These are phyloP conservation scores for Psilocybe mexicana DNA, from an alignment of 1,284 basidiomycete species.

Conservation along the genomic window DNA sequence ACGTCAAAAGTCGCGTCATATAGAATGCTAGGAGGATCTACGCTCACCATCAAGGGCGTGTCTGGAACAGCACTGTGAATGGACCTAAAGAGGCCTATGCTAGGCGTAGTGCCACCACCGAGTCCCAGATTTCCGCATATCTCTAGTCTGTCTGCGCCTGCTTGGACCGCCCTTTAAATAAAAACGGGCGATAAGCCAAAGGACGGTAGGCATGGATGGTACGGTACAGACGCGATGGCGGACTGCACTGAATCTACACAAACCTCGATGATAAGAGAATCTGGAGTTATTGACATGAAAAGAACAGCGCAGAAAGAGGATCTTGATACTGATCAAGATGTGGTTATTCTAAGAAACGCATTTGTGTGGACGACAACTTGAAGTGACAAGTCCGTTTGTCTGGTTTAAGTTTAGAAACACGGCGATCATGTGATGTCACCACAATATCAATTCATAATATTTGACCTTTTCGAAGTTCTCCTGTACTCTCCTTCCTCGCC, in stretches of 20 bases:
- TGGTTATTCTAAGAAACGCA: too few species aligned
- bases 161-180: conserved; percentile 56
- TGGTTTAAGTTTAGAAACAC: neutral
- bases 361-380: too few species aligned
- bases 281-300: conserved; percentile 11
- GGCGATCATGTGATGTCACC: neutral
- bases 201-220: conserved; percentile 5
- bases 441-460: neutral
- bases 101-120: conserved; percentile 81
- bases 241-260: conserved; percentile 81
- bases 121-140: conserved; percentile 71
- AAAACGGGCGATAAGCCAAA: conserved; percentile 10
- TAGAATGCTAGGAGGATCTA: neutral
- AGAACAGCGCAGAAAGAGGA: neutral
- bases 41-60: conserved; percentile 64
- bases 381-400: too few species aligned
- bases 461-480: neutral
- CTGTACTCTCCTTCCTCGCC: neutral
- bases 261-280: conserved; percentile 55
- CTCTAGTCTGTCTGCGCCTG: conserved; percentile 75
- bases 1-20: neutral
- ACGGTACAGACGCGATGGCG: conserved; percentile 57
- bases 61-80: conserved; percentile 46
- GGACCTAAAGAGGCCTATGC: conserved; percentile 62
- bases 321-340: too few species aligned